Evolutionary conservation across 305 asterid genomes (phyloP), one percentile per base, ranked within the genome.

Genomic region (Fraxinus nigra): DNA sequence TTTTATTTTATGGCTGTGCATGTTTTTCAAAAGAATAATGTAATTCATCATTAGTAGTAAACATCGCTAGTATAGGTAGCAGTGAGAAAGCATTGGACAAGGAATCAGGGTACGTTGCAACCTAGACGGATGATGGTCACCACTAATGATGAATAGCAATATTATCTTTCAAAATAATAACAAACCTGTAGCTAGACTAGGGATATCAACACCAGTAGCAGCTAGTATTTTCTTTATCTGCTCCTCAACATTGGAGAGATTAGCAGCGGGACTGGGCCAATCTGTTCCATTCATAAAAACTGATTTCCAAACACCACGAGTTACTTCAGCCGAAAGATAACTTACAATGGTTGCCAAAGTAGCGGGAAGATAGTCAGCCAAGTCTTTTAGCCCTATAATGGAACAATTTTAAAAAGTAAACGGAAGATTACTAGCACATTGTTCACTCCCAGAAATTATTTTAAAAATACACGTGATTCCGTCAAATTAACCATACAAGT

Each of bases 221-320:
- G 98, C 97, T 82, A 96, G 85, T 74, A 94, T 94, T 86, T 93
- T 94, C 97, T 93, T 96, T 72, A 96, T 94, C 81, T 96, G 97
- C 85, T 92, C 97, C 92, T 94, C 98, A 37, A 96, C 99, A 78
- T 90, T 87, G 74, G 92, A 89, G 76, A 96, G 94, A 89, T 96
- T 94, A 76, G 98, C 97, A 51, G 95, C 98, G 9, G 99, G 99
- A 81, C 99, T 96, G 3, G 99, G 99, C 99, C 99, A 96, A 88
- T 96, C 99, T 0, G 98, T 93, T 79, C 99, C 99, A 78, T 96
- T 96, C 99, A 96, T 96, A 81, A 87, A 90, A 85, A 92, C 98
- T 10, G 97, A 91, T 85, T 96, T 93, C 99, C 99, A 96, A 34
- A 96, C 92, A 73, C 98, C 99, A 79, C 99, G 99, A 72, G 98